phyloP scores from a whole-genome alignment of 2,329 filamentous ascomycete species.

The Teratosphaeria zuluensis region DNA sequence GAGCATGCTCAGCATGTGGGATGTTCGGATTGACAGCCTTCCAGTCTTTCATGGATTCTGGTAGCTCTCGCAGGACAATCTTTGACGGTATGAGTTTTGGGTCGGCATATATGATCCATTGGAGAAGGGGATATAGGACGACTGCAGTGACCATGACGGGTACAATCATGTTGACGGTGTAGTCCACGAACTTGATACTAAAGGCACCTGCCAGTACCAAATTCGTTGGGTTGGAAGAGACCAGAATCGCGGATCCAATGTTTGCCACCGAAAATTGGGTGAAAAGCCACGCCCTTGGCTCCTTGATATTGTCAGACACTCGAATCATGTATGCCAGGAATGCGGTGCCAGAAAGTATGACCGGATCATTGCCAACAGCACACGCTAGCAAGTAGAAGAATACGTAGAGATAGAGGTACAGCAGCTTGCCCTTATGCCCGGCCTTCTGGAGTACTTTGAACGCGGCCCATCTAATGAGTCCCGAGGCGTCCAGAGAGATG shows the following conservation, averaged over 20 bases:
- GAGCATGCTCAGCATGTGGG: conserved; percentile 49
- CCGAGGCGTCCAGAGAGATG: conserved; percentile 67
- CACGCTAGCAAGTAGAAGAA: conserved; percentile 61
- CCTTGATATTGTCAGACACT: conserved; percentile 61
- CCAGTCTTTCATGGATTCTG: conserved; percentile 45
- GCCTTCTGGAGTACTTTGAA: conserved; percentile 61
- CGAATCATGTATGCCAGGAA: conserved; percentile 70
- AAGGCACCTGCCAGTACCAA: conserved; percentile 66
- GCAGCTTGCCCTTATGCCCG: conserved; percentile 54
- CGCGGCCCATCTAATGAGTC: conserved; percentile 59
- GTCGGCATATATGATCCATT: conserved; percentile 60
- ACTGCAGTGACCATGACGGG: conserved; percentile 59
- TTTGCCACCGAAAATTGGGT: conserved; percentile 64
- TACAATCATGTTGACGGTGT: conserved; percentile 70
- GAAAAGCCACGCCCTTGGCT: conserved; percentile 64
- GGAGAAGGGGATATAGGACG: conserved; percentile 57
- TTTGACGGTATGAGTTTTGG: conserved; percentile 51
- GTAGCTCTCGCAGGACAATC: conserved; percentile 60
- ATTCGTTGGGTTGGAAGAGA: conserved; percentile 71
- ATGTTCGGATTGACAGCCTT: conserved; percentile 65
- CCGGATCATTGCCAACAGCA: conserved; percentile 66
- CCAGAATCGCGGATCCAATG: conserved; percentile 64
- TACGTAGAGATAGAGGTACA: conserved; percentile 64
- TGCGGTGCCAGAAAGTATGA: conserved; percentile 63
- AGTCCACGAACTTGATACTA: conserved; percentile 59